A percentile compares a stretch with the other conserved stretches of the same genome.
Conservation (phyloP, 106 monocot genomes). For the Dendrobium chrysotoxum region DNA sequence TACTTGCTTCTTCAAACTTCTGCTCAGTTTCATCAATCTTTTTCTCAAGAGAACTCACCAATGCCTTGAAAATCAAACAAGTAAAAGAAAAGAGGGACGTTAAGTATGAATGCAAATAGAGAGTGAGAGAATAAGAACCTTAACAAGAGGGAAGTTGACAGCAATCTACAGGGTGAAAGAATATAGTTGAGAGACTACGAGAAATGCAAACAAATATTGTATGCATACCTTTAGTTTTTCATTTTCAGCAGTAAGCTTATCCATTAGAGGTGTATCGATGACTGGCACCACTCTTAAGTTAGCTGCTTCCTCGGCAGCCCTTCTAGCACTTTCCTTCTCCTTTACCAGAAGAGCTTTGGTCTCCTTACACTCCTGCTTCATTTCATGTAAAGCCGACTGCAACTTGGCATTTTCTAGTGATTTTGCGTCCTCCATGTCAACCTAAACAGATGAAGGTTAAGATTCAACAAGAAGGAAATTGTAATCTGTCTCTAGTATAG, state of each 20-base stretch:
- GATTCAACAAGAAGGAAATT: background rate
- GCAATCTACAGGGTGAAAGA: background rate
- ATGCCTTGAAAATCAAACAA: conserved; percentile 23
- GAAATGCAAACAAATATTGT: background rate
- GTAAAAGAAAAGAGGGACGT: background rate
- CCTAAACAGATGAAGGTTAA: conserved; percentile 16
- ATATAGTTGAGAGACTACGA: background rate
- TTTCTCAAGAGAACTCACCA: conserved; percentile 79
- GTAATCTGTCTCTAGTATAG: background rate
- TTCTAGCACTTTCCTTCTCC: conserved; percentile 33
- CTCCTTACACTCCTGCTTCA: conserved; percentile 33
- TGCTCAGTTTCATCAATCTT: conserved; percentile 90
- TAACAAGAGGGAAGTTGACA: background rate
- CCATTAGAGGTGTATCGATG: conserved; percentile 46
- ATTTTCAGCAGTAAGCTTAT: conserved; percentile 76
- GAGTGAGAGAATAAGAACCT: background rate
- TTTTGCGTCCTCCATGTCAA: conserved; percentile 71
- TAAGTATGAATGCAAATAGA: too few relatives aligned
- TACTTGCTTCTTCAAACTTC: conserved; percentile 78
- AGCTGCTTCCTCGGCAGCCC: conserved; percentile 28
- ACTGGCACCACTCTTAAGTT: conserved; percentile 48
- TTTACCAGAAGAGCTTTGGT: conserved; percentile 27
- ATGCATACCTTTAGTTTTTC: conserved; percentile 62
- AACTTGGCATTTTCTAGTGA: conserved; percentile 65
- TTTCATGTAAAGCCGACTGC: conserved; percentile 36